These are phyloP conservation scores for Thuidium tamariscinum DNA, from an alignment of 225 moss, liverwort and hornwort genomes.

Conservation along the genomic window DNA sequence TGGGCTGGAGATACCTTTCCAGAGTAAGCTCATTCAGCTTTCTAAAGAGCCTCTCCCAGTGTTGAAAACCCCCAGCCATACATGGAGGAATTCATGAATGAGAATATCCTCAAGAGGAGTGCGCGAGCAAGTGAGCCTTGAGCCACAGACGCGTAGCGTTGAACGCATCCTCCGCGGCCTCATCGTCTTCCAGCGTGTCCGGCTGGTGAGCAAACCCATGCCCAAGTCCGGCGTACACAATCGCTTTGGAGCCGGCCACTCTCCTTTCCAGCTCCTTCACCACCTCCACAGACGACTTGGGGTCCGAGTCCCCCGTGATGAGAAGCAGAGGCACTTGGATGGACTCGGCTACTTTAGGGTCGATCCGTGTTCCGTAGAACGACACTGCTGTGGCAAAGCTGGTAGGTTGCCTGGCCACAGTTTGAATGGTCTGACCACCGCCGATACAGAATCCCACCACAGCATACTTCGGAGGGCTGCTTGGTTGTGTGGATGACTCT, in stretches of 20 bases:
- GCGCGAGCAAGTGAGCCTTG: conserved; percentile 33
- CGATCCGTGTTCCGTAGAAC: conserved; percentile 57
- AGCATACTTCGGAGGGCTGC: not conserved
- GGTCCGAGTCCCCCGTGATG: conserved; percentile 49
- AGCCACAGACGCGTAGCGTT: conserved; percentile 52
- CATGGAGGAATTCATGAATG: not conserved
- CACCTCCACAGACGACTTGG: conserved; percentile 22
- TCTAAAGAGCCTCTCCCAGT: not conserved
- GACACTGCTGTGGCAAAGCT: conserved; percentile 49
- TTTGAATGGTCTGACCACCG: conserved; percentile 54
- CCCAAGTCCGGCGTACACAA: conserved; percentile 56
- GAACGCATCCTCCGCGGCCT: conserved; percentile 65
- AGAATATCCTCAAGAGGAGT: not conserved
- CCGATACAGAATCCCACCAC: conserved; percentile 71
- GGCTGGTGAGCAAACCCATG: conserved; percentile 71
- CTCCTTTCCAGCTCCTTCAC: conserved; percentile 33
- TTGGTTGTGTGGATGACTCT: not conserved
- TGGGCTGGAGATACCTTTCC: not conserved
- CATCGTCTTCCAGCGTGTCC: conserved; percentile 46
- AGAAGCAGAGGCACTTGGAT: conserved; percentile 66
- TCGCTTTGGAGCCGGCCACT: conserved; percentile 41
- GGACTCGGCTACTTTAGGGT: conserved; percentile 11
- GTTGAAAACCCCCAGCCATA: not conserved
- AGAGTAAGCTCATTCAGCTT: not conserved
- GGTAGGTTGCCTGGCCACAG: conserved; percentile 23